Evolutionary conservation across 805 yeast species (phyloP), one percentile per base, ranked within the genome.

Genomic region (Gaillardinia entomophila): DNA sequence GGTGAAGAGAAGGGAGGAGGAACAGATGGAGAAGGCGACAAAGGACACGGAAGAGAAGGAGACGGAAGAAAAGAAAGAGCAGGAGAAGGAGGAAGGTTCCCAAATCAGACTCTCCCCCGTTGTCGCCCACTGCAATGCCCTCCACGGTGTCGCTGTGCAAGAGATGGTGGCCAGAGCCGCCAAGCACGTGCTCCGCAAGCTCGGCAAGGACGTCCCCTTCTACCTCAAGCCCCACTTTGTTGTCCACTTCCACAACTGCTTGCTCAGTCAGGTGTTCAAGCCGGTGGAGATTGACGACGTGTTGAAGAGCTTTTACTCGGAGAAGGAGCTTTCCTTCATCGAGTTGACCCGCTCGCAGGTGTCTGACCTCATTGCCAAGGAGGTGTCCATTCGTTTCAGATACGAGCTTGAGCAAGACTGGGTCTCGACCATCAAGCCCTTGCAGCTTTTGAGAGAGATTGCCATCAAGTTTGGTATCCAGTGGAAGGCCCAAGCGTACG

Each of bases 381-480:
- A 82, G 43, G 85, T 79, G 6, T 52, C 42, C 24, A 42, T 55
- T 25, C 79, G 95, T 49, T 88, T 74, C 69, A 76, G 94, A 61
- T 74, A 66, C 51, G 45, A 53, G 0, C 62, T 87, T 27, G 65
- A 78, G 1, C 53, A 48, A 0, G 56, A 65, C 31, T 81, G 86
- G 82, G 31, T 57, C 20, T 11, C 31, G 4, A 37, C 43, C 10
- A 38, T 72, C 24, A 54, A 52, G 18, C 56, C 66, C 3, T 39
- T 64, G 14, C 76, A 73, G 32, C 49, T 82, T 27, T 65, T 86
- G 47, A 78, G 89, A 60, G 83, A 80, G 43, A 68, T 88, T 41
- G 78, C 96, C 8, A 48, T 66, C 33, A 82, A 84, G 58, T 75
- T 79, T 45, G 97, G 97, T 60, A 75, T 90, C 33, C 98, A 92